Conservation (phyloP, 2,329 filamentous ascomycete genomes). For the Lecanicillium sp. region DNA sequence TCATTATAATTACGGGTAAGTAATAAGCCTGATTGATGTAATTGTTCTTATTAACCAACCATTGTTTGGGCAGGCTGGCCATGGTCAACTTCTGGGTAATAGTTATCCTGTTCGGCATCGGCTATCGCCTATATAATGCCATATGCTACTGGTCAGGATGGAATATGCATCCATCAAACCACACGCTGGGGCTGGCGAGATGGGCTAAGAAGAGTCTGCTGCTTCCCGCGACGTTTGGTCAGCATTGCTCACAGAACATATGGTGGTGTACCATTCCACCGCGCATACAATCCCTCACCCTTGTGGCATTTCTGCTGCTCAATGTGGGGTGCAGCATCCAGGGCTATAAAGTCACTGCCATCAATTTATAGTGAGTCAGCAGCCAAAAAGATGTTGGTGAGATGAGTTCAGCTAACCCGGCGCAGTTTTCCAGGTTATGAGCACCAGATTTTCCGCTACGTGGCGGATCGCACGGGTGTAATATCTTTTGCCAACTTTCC, state of each 20-base stretch:
- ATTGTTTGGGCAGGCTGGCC: conserved; percentile 9
- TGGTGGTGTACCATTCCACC: conserved; percentile 38
- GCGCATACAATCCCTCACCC: conserved; percentile 32
- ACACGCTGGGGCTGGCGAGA: conserved; percentile 1
- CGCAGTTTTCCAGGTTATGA: conserved; percentile 24
- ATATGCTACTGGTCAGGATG: conserved; percentile 5
- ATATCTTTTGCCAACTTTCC: conserved; percentile 58
- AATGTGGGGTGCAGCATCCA: conserved; percentile 28
- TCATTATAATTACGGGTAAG: conserved; percentile 31
- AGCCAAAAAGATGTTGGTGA: conserved; percentile 1
- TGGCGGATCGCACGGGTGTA: conserved; percentile 56
- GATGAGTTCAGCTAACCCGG: neutral
- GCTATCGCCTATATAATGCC: conserved; percentile 18
- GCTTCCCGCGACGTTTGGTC: conserved; percentile 35
- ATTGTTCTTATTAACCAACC: conserved; percentile 12
- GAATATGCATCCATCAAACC: neutral
- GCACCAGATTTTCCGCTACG: conserved; percentile 40
- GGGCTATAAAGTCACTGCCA: conserved; percentile 28
- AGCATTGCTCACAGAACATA: conserved; percentile 32
- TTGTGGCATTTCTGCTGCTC: conserved; percentile 27
- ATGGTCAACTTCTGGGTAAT: conserved; percentile 33
- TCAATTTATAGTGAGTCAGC: conserved; percentile 29
- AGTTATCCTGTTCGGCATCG: conserved; percentile 28
- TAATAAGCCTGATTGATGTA: too few relatives aligned
- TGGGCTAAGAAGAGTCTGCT: conserved; percentile 27